Evolutionary conservation across 2,329 filamentous ascomycete species (phyloP), one percentile per base, ranked within the genome.

Genomic region (Hymenoscyphus linearis): DNA sequence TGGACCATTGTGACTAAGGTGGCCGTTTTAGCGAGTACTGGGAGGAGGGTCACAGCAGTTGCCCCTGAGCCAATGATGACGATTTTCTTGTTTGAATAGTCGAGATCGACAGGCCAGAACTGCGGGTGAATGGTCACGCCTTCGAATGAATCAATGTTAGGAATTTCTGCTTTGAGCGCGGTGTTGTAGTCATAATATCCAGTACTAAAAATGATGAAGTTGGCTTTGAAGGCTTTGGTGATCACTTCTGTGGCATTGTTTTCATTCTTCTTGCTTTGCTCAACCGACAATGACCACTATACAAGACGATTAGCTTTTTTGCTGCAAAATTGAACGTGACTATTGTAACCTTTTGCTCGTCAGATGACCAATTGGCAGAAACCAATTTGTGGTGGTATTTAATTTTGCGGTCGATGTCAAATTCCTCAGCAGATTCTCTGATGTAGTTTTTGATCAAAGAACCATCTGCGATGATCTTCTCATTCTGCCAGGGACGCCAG

Each of bases 31-130:
- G 85, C 84, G 53, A 96, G 75, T 54, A 80, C 82, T 0, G 91
- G 91, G 2, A 96, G 73, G 0, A 96, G 79, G 0, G 91, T 95
- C 55, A 93, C 76, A 6, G 90, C 88, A 0, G 91, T 96, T 2
- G 91, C 91, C 7, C 91, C 91, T 16, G 65, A 67, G n/a, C 88
- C 88, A 78, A 76, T 50, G 74, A 68, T 62, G 44, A 66, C 27
- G 4, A 68, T 63, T 26, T 63, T 64, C 55, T 89, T 89, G 74
- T 79, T 74, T n/a, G 76, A 74, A 73, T 87, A 88, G 69, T 89
- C 83, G 44, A 87, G 76, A 60, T 87, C 78, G 62, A 85, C 76
- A 0, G 87, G 87, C 87, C 88, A 90, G 74, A 89, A 90, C 66
- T 91, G 88, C 1, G 88, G 88, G 64, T 91, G 88, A 1, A 89